Base-by-base conservation (phyloP, 2,329 filamentous ascomycete genomes). In the Coleophoma eucalyptorum region DNA sequence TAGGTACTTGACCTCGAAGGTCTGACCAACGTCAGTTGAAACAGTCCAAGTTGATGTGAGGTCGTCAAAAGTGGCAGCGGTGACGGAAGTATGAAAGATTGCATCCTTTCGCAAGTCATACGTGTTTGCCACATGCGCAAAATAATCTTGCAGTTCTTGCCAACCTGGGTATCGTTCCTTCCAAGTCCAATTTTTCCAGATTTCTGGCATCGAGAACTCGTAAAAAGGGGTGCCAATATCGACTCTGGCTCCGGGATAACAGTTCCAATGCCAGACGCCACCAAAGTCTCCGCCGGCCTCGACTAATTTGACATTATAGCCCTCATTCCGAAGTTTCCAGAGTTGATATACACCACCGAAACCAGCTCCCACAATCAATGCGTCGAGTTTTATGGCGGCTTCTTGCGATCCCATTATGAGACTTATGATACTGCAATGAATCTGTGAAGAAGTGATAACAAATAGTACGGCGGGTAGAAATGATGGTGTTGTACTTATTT, bases 251-350 rank as follows among this genome's bases (percentile, higher is more conserved):
- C 74, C 79, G 2, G 77, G 79, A 56, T 80, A 83, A 50, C 73
- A 76, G 62, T 81, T 80, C 58, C 81, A 78, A 40, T 65, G 65
- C 77, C 75, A 80, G 10, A 76, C 79, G 4, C 78, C 78, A 19
- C 42, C 42, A 31, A 44, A 44, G 21, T 44, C 42, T 13, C 2
- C n/a, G 8, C 42, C 42, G n/a, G 42, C 42, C 26, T 44, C 42
- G 15, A 44, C 42, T 4, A 44, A 19, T 32, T 44, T 32, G 19
- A 44, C 42, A 15, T 31, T 44, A 19, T 44, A 44, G 11, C 42
- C 42, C 31, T 44, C 42, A 44, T 44, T 44, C 26, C 42, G 20
- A 12, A 44, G 21, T 26, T 44, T 44, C 42, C 42, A 44, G 12
- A 44, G 42, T 15, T 44, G 42, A 26, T 44, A 44, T 26, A 16